phyloP scores from a whole-genome alignment of 108 stramenopile species.

The Nannochloropsis oceanica region DNA sequence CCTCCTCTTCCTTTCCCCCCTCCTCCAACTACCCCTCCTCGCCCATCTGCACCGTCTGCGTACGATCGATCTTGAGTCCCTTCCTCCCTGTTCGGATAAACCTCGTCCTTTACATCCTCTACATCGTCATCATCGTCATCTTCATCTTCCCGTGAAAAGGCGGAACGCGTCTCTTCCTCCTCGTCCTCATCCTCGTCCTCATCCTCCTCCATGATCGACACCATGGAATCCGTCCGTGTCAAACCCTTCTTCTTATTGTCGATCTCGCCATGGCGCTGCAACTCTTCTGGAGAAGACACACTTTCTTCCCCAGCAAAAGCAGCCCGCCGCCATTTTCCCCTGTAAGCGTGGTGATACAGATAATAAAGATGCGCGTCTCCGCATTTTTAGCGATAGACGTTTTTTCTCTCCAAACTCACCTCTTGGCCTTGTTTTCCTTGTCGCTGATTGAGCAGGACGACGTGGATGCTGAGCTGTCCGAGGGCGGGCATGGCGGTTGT shows the following conservation, averaged over 20 bases:
- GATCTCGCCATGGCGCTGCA: too few relatives aligned
- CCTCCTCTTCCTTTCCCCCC: background rate
- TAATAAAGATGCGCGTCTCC: too few relatives aligned
- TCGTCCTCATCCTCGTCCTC: background rate
- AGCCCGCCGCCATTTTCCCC: too few relatives aligned
- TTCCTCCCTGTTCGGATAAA: background rate
- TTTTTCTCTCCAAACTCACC: background rate
- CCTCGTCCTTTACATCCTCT: background rate
- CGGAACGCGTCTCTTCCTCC: background rate
- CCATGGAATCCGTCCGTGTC: too few relatives aligned
- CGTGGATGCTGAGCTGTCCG: background rate
- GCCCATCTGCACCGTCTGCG: background rate
- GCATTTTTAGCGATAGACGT: background rate
- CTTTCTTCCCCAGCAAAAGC: too few relatives aligned
- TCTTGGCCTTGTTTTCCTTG: background rate
- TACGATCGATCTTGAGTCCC: background rate
- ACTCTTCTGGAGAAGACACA: too few relatives aligned
- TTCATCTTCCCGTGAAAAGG: background rate
- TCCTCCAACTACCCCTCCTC: background rate
- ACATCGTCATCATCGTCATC: background rate
- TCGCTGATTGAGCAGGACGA: background rate
- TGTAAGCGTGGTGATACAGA: too few relatives aligned
- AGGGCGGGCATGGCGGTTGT: background rate
- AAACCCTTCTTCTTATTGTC: too few relatives aligned
- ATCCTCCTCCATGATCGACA: too few relatives aligned